Evolutionary conservation across 2,329 filamentous ascomycete species (phyloP), one percentile per base, ranked within the genome.

Genomic region (Colletotrichum magnum): DNA sequence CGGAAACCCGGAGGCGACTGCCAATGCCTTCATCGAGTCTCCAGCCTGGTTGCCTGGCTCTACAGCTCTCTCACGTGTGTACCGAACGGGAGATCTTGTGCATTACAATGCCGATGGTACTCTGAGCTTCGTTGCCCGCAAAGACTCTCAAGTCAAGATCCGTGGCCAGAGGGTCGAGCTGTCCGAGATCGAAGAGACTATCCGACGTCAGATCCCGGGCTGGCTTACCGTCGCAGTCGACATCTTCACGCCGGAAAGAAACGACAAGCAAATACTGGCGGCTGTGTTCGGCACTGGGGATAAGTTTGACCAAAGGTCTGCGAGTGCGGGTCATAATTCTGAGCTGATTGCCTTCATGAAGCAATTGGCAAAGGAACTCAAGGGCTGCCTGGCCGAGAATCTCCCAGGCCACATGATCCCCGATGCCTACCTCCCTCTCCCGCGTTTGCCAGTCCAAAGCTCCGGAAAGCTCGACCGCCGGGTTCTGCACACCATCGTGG

Each of bases 91-190:
- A 5, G 86, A 88, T 71, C 76, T 87, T 2, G 85, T 79, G 1
- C 72, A 74, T 39, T 85, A 85, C 52, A 77, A 82, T 45, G 70
- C 75, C 0, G 80, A 86, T 47, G 83, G 83, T 0, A 75, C 75
- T 5, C 72, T 88, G 5, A 73, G 79, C 0, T 87, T 82, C 47
- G 68, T 87, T 18, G 86, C 86, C 10, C 79, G 86, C 32, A 85
- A 84, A 71, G 86, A 88, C 72, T 81, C 80, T 0, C 86, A 88
- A 73, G 81, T 88, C 48, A 88, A 88, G 74, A 74, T 88, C 12
- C 80, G 82, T 36, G 88, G 88, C 48, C 87, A 82, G 64, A 74
- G 85, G 66, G 78, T 86, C 66, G 88, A 84, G 75, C 77, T 84
- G 6, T 18, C 45, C 1, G 71, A 72, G 36, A 64, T 72, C 12